Conservation (phyloP, 2,329 filamentous ascomycete genomes). For the Ophiostoma sp. region DNA sequence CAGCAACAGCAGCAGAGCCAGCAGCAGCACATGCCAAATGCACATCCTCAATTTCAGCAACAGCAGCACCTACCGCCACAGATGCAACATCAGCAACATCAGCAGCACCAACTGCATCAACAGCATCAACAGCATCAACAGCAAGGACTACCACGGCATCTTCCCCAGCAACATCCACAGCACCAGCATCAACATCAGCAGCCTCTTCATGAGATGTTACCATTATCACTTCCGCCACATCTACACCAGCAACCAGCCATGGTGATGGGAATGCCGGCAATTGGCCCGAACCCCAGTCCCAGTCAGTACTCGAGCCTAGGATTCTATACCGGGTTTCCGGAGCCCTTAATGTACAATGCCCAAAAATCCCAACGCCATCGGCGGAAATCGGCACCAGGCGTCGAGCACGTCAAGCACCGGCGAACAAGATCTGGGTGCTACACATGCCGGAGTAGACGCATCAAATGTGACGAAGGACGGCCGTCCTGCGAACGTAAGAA, state of each 20-base stretch:
- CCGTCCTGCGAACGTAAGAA: conserved; percentile 73
- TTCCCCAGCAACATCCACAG: conserved; percentile 11
- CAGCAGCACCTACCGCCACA: background rate
- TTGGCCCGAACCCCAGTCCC: conserved; percentile 33
- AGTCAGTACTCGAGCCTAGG: conserved; percentile 44
- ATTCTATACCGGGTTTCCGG: conserved; percentile 47
- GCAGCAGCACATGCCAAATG: background rate
- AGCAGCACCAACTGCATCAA: conserved; percentile 18
- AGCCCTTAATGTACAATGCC: conserved; percentile 44
- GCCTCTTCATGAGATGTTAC: conserved; percentile 22
- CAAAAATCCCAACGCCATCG: conserved; percentile 46
- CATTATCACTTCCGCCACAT: conserved; percentile 20
- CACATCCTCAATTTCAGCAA: background rate
- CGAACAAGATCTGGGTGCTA: conserved; percentile 90
- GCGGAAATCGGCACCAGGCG: conserved; percentile 46
- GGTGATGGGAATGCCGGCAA: conserved; percentile 28
- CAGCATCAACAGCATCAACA: conserved; percentile 18
- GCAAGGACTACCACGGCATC: background rate
- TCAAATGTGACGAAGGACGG: conserved; percentile 89
- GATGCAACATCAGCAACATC: conserved; percentile 8
- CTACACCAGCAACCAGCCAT: conserved; percentile 32
- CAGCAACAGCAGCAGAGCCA: conserved; percentile 2
- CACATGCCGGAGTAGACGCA: conserved; percentile 81
- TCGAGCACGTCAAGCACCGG: conserved; percentile 82
- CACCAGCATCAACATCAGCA: conserved; percentile 11